A percentile compares a stretch with the other conserved stretches of the same genome.
phyloP scores from a whole-genome alignment of 768 basidiomycete genomes.

The Hygrocybe coccinea region DNA sequence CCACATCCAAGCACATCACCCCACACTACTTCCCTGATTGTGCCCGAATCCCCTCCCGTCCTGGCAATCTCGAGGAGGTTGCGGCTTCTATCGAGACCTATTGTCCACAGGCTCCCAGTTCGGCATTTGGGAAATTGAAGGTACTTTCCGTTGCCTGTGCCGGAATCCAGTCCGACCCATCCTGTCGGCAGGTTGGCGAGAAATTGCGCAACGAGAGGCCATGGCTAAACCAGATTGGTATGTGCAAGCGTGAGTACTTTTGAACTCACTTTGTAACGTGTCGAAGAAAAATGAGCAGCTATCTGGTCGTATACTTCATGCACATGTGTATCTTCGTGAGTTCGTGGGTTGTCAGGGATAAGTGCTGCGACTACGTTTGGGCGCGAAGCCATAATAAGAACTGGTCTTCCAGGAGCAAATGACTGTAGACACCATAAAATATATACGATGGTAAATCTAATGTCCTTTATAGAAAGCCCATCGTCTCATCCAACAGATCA shows the following conservation, averaged over 20 bases:
- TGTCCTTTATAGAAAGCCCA: conserved; percentile 55
- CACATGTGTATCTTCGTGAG: conserved; percentile 71
- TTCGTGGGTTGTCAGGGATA: conserved; percentile 46
- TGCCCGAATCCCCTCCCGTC: conserved; percentile 46
- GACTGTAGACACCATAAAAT: not conserved
- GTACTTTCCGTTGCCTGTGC: conserved; percentile 98
- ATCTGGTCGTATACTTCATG: conserved; percentile 83
- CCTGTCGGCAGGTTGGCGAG: conserved; percentile 66
- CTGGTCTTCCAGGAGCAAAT: not conserved
- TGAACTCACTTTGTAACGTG: conserved; percentile 74
- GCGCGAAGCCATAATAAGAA: conserved; percentile 9
- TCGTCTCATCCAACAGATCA: conserved; percentile 65
- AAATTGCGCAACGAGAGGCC: conserved; percentile 82
- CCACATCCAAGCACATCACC: conserved; percentile 69
- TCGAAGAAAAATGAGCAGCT: conserved; percentile 81
- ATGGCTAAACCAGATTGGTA: conserved; percentile 50
- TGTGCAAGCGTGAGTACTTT: not conserved
- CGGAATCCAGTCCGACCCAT: conserved; percentile 88
- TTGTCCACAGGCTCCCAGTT: conserved; percentile 58
- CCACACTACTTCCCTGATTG: conserved; percentile 65
- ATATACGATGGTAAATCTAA: not conserved
- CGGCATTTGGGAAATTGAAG: conserved; percentile 67
- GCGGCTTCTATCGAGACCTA: conserved; percentile 80
- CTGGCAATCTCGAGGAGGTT: conserved; percentile 75
- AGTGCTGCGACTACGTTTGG: conserved; percentile 34